These are phyloP conservation scores for Kodamaea neixiangensis DNA, from an alignment of 805 yeast species.

Conservation along the genomic window DNA sequence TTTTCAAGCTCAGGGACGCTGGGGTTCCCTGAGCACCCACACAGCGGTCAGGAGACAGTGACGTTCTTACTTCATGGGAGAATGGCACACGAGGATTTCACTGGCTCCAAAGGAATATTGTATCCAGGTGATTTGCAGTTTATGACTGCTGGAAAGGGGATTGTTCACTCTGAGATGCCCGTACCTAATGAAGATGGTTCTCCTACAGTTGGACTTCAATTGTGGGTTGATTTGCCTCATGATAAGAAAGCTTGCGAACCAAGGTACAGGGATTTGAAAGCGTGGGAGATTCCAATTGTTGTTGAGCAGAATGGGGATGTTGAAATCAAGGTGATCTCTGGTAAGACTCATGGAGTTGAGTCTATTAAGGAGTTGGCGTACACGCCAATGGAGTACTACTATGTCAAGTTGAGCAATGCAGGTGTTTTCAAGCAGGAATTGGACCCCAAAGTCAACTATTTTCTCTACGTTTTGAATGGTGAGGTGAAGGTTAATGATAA, in stretches of 20 bases:
- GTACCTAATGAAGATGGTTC: slow-evolving; percentile 50
- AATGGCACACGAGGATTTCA: slow-evolving; percentile 82
- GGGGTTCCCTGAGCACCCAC: slow-evolving; percentile 86
- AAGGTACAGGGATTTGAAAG: slow-evolving; percentile 74
- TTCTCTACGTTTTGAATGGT: slow-evolving; percentile 70
- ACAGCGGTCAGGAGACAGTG: slow-evolving; percentile 78
- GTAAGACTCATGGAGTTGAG: slow-evolving; percentile 73
- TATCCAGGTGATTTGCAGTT: slow-evolving; percentile 85
- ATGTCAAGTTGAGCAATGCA: slow-evolving; percentile 63
- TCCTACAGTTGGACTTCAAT: slow-evolving; percentile 65
- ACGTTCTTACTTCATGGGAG: slow-evolving; percentile 66
- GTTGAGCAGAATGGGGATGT: slow-evolving; percentile 63
- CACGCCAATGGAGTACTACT: slow-evolving; percentile 77
- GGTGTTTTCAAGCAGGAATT: slow-evolving; percentile 64
- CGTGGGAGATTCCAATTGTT: slow-evolving; percentile 69
- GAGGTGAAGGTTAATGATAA: slow-evolving; percentile 44
- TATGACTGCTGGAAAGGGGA: slow-evolving; percentile 91
- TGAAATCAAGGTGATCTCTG: slow-evolving; percentile 72
- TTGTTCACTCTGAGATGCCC: slow-evolving; percentile 88
- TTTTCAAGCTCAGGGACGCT: slow-evolving; percentile 64
- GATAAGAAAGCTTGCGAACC: slow-evolving; percentile 64
- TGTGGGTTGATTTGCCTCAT: slow-evolving; percentile 85
- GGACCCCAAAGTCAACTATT: slow-evolving; percentile 63
- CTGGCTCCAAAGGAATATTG: slow-evolving; percentile 78
- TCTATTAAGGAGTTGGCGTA: slow-evolving; percentile 75